Percentiles rank a stretch among this genome's conserved stretches.
Conservation (phyloP, 176 grass and related monocot genomes). For the Phyllostachys edulis region DNA sequence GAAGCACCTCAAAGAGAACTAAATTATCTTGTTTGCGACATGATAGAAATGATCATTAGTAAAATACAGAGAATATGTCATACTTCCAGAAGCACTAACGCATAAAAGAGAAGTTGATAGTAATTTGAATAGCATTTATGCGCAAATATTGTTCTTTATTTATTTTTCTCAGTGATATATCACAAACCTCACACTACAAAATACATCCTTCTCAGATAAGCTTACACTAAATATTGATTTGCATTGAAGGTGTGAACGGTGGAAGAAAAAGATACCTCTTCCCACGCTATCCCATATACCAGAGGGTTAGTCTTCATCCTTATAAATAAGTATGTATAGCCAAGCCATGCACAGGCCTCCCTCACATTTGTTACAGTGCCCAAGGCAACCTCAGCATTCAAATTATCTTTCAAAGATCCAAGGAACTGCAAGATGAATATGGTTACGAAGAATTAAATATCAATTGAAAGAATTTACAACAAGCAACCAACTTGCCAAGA, state of each 20-base stretch:
- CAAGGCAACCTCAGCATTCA: slow-evolving; percentile 97
- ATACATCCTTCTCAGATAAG: slow-evolving; percentile 12
- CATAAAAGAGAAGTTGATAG: too few species aligned
- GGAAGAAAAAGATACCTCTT: slow-evolving; percentile 57
- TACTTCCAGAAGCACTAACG: too few species aligned
- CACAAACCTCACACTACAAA: slow-evolving; percentile 13
- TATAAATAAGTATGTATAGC: slow-evolving; percentile 98
- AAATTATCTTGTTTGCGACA: too few species aligned
- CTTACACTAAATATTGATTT: slow-evolving; percentile 1
- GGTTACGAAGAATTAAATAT: neutral
- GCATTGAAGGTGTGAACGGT: slow-evolving; percentile 5
- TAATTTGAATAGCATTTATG: neutral
- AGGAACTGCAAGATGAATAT: slow-evolving; percentile 60
- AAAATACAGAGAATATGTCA: too few species aligned
- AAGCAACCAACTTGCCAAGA: slow-evolving; percentile 22
- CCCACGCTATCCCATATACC: slow-evolving; percentile 93
- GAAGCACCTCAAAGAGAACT: too few species aligned
- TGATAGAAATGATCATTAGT: too few species aligned
- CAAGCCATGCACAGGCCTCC: slow-evolving; percentile 98
- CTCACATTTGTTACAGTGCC: slow-evolving; percentile 97
- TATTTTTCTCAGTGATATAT: slow-evolving; percentile 9
- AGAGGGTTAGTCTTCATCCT: slow-evolving; percentile 98
- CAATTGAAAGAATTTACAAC: neutral
- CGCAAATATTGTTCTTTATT: neutral
- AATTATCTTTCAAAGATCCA: slow-evolving; percentile 93